Conservation (phyloP, 2,329 filamentous ascomycete genomes). For the Diaporthe nobilis region DNA sequence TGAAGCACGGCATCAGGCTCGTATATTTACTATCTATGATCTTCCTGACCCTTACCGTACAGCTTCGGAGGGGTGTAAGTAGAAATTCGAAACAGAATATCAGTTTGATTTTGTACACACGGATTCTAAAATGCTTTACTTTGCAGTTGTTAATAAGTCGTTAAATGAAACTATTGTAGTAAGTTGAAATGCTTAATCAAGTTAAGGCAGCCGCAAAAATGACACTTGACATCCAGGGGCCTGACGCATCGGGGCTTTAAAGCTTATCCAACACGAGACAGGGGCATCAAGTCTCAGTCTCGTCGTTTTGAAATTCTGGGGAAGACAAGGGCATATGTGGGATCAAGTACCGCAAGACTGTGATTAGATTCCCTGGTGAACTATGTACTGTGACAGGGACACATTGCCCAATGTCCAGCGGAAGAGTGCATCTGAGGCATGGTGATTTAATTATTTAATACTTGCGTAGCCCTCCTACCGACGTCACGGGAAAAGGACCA, state of each 20-base stretch:
- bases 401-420: not conserved
- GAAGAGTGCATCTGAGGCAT: not conserved
- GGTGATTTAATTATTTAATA: not conserved
- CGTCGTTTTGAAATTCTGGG: not conserved
- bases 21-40: too few species aligned
- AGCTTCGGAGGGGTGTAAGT: too few species aligned
- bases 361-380: not conserved
- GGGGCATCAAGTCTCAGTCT: not conserved
- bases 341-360: not conserved
- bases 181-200: not conserved
- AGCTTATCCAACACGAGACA: not conserved
- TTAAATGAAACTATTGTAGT: not conserved
- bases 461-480: not conserved
- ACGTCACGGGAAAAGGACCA: too few species aligned
- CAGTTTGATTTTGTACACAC: not conserved
- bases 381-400: not conserved
- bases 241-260: not conserved
- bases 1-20: too few species aligned
- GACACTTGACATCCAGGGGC: not conserved
- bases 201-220: not conserved
- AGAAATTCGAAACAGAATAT: not conserved
- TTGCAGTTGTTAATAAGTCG: too few species aligned
- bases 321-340: not conserved
- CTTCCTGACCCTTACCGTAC: too few species aligned
- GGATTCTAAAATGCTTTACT: not conserved